Conservation (phyloP, 2,329 filamentous ascomycete species). For the Stachybotrys chartarum region DNA sequence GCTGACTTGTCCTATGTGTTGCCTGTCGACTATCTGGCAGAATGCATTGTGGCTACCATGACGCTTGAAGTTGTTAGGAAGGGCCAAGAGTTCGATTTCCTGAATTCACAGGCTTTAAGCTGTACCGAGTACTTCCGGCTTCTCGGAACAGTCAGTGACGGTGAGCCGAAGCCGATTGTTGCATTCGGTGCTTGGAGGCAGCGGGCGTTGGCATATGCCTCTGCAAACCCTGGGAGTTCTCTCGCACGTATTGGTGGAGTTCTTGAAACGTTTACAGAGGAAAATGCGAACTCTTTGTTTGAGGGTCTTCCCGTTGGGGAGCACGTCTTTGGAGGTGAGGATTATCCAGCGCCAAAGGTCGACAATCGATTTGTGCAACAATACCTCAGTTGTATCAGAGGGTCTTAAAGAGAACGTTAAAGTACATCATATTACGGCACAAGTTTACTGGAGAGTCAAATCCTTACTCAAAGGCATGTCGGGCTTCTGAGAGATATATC, state of each 20-base stretch:
- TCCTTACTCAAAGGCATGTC: no score
- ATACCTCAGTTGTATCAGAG: not conserved
- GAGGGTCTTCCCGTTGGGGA: conserved; percentile 2
- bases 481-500: no score
- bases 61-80: not conserved
- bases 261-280: conserved; percentile 3
- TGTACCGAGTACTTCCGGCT: conserved; percentile 5
- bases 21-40: conserved; percentile 8
- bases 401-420: not conserved
- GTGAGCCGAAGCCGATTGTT: not conserved
- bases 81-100: conserved; percentile 8
- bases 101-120: conserved; percentile 3
- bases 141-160: not conserved
- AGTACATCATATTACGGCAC: no score
- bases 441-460: no score
- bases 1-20: conserved; percentile 7
- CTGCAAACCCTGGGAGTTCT: conserved; percentile 1
- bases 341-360: conserved; percentile 3
- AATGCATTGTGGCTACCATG: conserved; percentile 5
- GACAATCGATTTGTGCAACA: not conserved
- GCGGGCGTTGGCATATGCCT: conserved; percentile 2
- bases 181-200: conserved; percentile 3
- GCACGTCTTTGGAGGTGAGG: conserved; percentile 2
- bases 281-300: conserved; percentile 5
- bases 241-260: conserved; percentile 5